These are phyloP conservation scores for Phytomonas francai DNA, from an alignment of 208 protist genomes.

Conservation along the genomic window DNA sequence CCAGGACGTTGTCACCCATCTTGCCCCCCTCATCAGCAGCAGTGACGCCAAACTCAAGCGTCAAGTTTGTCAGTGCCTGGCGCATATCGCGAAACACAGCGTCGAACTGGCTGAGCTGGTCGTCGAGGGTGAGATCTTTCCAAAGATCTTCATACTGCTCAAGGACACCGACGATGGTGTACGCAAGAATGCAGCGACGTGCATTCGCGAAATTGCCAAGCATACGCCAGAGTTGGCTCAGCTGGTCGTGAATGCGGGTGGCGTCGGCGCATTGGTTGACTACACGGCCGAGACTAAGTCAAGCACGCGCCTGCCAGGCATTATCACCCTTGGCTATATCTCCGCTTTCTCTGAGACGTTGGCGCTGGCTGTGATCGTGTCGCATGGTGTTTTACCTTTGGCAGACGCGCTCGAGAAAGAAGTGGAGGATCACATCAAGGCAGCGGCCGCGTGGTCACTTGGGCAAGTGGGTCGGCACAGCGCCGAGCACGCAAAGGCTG, in stretches of 20 bases:
- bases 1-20: slow-evolving; percentile 93
- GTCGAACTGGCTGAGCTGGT: slow-evolving; percentile 97
- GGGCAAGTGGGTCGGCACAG: slow-evolving; percentile 96
- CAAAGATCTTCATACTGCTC: slow-evolving; percentile 93
- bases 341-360: slow-evolving; percentile 96
- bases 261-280: slow-evolving; percentile 96
- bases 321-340: slow-evolving; percentile 99
- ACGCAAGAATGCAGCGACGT: slow-evolving; percentile 95
- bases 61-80: slow-evolving; percentile 93
- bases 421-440: slow-evolving; percentile 94
- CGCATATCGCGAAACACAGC: slow-evolving; percentile 97
- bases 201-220: slow-evolving; percentile 97
- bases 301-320: slow-evolving; percentile 91
- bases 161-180: slow-evolving; percentile 95
- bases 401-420: slow-evolving; percentile 90
- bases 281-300: slow-evolving; percentile 92
- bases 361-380: slow-evolving; percentile 93
- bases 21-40: slow-evolving; percentile 94
- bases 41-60: slow-evolving; percentile 95
- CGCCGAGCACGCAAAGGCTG: slow-evolving; percentile 95
- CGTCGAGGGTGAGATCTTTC: slow-evolving; percentile 98
- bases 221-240: slow-evolving; percentile 97
- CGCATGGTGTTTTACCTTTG: slow-evolving; percentile 89
- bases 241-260: slow-evolving; percentile 96
- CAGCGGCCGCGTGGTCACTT: slow-evolving; percentile 90